These are phyloP conservation scores for Peribolospora kevripleyi DNA, from an alignment of 768 basidiomycete species.

Conservation along the genomic window DNA sequence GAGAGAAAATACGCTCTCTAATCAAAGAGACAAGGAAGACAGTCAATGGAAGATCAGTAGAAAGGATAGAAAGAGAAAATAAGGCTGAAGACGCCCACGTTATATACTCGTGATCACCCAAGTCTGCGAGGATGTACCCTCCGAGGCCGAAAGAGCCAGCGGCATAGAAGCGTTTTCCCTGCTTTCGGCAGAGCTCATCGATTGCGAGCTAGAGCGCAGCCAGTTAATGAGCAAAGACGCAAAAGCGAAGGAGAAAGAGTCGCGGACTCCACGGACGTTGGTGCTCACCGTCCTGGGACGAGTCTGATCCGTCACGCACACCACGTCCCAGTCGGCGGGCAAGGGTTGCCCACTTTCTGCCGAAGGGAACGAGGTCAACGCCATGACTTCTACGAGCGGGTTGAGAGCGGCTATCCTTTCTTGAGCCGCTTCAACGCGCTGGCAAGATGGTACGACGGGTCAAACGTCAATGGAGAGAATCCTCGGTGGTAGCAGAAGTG, in stretches of 20 bases:
- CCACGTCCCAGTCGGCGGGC: constrained; percentile 30
- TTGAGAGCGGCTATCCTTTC: constrained; percentile 69
- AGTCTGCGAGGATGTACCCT: constrained; percentile 86
- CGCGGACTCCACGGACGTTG: too few species aligned
- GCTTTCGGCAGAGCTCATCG: constrained; percentile 52
- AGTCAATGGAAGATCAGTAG: background rate
- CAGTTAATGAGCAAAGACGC: constrained; percentile 1
- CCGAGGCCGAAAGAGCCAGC: constrained; percentile 72
- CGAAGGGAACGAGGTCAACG: constrained; percentile 22
- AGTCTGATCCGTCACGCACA: constrained; percentile 64
- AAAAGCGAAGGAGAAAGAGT: background rate
- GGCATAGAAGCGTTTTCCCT: constrained; percentile 61
- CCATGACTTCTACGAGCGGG: constrained; percentile 64
- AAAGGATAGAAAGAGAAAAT: constrained; percentile 3
- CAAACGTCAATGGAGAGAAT: background rate
- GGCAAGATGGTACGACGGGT: constrained; percentile 9
- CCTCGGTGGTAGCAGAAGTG: background rate
- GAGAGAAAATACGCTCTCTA: background rate
- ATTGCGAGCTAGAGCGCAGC: constrained; percentile 34
- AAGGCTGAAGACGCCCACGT: constrained; percentile 31
- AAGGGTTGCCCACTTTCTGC: background rate
- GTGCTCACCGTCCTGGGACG: background rate
- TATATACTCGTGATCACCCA: constrained; percentile 65
- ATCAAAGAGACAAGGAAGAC: background rate
- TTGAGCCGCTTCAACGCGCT: constrained; percentile 72